A percentile compares a stretch with the other conserved stretches of the same genome.
phyloP scores from a whole-genome alignment of 305 asterid genomes.

The Striga hermonthica region DNA sequence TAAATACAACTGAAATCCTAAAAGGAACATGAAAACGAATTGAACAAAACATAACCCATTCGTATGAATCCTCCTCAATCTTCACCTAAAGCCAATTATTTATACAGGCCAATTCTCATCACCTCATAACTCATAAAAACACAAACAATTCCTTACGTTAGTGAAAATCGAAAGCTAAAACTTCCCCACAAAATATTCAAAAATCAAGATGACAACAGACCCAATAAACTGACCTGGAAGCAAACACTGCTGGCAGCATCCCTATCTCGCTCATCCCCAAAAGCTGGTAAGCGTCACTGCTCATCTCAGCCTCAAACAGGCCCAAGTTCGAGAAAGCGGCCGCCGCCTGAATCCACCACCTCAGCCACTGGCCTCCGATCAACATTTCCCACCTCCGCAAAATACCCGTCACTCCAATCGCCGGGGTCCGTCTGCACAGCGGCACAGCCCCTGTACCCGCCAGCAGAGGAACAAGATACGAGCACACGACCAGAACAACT shows the following conservation, averaged over 20 bases:
- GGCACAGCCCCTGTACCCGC: conserved; percentile 68
- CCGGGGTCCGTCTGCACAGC: conserved; percentile 47
- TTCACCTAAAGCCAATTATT: no score
- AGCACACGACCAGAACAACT: conserved; percentile 54
- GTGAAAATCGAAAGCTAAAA: not conserved
- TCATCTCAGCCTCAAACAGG: conserved; percentile 79
- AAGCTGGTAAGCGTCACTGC: conserved; percentile 73
- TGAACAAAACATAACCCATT: no score
- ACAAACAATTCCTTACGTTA: no score
- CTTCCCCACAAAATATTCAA: not conserved
- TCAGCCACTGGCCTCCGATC: conserved; percentile 73
- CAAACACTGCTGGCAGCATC: conserved; percentile 68
- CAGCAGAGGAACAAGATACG: conserved; percentile 60
- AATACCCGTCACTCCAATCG: conserved; percentile 80
- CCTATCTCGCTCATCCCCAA: conserved; percentile 82
- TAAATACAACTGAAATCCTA: no score
- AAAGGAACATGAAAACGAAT: no score
- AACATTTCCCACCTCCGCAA: conserved; percentile 67
- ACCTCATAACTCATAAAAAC: no score
- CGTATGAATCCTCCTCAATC: no score
- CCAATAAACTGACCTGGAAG: conserved; percentile 43
- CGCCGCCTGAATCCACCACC: conserved; percentile 83
- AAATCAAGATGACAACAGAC: not conserved
- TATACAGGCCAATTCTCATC: no score
- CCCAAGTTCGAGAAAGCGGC: conserved; percentile 76